Evolutionary conservation across 768 basidiomycete species (phyloP).

Genomic region (Sporobolomyces roseus): DNA sequence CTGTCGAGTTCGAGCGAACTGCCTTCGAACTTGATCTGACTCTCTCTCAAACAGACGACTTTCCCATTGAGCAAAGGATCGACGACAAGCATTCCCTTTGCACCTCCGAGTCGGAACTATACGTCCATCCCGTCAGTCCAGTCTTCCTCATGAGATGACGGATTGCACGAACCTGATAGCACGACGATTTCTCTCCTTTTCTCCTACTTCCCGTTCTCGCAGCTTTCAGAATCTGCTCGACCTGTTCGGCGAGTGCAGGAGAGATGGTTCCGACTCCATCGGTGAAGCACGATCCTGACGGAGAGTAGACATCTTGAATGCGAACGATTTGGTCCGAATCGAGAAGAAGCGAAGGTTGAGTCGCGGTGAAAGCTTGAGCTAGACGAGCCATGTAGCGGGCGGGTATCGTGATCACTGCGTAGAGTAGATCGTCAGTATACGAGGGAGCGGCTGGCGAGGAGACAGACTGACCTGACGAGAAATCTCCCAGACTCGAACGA

Average conservation of each 20-base stretch:
- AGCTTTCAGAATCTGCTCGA: constrained; percentile 52
- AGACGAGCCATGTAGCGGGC: constrained; percentile 76
- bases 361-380: constrained; percentile 78
- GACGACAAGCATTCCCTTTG: constrained; percentile 58
- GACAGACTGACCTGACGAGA: constrained; percentile 48
- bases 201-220: not conserved
- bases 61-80: constrained; percentile 57
- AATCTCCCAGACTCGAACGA: constrained; percentile 65
- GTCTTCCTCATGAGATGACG: too few species aligned
- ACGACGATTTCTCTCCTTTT: constrained; percentile 51
- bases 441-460: not conserved
- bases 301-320: constrained; percentile 58
- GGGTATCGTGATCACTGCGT: constrained; percentile 55
- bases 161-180: constrained; percentile 7
- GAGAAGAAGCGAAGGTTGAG: constrained; percentile 67
- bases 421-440: not conserved
- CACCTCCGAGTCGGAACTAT: constrained; percentile 44
- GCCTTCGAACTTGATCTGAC: constrained; percentile 67
- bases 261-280: constrained; percentile 70
- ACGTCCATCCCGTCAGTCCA: not conserved
- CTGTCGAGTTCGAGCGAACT: constrained; percentile 16
- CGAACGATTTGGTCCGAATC: constrained; percentile 60
- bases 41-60: constrained; percentile 57
- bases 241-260: constrained; percentile 55
- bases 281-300: constrained; percentile 54